These are phyloP conservation scores for Zasmidium angulare DNA, from an alignment of 2,329 filamentous ascomycete genomes.

Conservation along the genomic window DNA sequence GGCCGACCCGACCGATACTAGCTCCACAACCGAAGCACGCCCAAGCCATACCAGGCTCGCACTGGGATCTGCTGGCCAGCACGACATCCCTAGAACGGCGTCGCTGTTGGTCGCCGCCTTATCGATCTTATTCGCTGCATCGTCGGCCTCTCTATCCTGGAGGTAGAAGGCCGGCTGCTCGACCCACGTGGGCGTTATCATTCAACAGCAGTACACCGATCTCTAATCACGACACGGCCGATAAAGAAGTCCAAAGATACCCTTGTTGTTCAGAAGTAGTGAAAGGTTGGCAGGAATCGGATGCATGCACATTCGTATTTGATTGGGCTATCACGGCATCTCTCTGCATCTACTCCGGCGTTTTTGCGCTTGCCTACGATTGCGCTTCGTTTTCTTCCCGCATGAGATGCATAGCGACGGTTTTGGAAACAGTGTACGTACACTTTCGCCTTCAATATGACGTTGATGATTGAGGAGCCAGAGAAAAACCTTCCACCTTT, in stretches of 20 bases:
- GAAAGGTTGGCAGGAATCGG: background rate
- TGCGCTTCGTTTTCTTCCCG: background rate
- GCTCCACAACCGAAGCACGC: background rate
- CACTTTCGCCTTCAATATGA: background rate
- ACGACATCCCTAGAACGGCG: background rate
- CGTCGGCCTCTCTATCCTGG: background rate
- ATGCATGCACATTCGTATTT: background rate
- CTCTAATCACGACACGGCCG: background rate
- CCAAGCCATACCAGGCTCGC: conserved; percentile 6
- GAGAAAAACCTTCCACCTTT: no score
- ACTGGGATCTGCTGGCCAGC: conserved; percentile 3
- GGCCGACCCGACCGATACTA: background rate
- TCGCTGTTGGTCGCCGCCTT: background rate
- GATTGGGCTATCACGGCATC: no score
- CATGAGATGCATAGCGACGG: background rate
- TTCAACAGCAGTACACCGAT: no score
- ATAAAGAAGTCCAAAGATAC: background rate
- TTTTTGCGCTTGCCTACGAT: background rate
- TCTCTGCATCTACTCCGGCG: no score
- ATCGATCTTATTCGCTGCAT: background rate
- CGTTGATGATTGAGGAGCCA: no score
- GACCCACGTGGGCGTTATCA: background rate
- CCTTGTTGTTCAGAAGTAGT: background rate
- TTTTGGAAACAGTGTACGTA: background rate
- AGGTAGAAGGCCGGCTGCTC: background rate